These are phyloP conservation scores for Lophiotrema nucula DNA, from an alignment of 495 filamentous ascomycete species.

Conservation along the genomic window DNA sequence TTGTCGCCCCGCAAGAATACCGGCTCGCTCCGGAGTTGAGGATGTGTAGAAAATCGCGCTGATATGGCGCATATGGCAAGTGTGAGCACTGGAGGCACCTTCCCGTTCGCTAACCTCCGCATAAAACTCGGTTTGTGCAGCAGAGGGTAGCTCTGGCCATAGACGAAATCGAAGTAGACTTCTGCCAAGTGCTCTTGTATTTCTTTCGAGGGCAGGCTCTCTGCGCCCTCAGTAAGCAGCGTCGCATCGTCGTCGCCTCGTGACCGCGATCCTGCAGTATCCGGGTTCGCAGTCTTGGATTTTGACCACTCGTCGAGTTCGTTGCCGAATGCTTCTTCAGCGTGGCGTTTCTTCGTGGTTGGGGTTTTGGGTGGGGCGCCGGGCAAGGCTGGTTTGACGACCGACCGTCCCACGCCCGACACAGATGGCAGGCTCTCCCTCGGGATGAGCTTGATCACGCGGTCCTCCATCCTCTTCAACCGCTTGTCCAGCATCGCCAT, in stretches of 20 bases:
- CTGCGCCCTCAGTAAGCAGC: slow-evolving; percentile 74
- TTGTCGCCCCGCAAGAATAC: slow-evolving; percentile 87
- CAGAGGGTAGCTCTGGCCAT: slow-evolving; percentile 93
- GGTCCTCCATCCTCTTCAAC: slow-evolving; percentile 82
- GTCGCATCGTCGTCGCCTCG: slow-evolving; percentile 61
- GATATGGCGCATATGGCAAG: slow-evolving; percentile 91
- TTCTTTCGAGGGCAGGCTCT: slow-evolving; percentile 80
- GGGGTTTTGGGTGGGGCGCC: slow-evolving; percentile 53
- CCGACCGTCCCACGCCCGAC: slow-evolving; percentile 64
- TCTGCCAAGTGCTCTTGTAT: slow-evolving; percentile 93
- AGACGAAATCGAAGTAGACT: slow-evolving; percentile 93
- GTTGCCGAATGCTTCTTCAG: slow-evolving; percentile 81
- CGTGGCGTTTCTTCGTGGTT: slow-evolving; percentile 73
- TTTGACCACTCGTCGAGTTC: slow-evolving; percentile 83
- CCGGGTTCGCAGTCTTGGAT: slow-evolving; percentile 39
- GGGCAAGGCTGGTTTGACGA: slow-evolving; percentile 76
- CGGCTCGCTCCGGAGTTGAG: slow-evolving; percentile 75
- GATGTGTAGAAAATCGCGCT: slow-evolving; percentile 93
- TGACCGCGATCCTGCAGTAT: slow-evolving; percentile 18
- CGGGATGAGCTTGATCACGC: slow-evolving; percentile 93
- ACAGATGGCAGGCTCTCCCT: slow-evolving; percentile 69
- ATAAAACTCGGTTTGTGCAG: slow-evolving; percentile 97
- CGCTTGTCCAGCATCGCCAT: slow-evolving; percentile 99
- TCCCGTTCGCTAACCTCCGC: slow-evolving; percentile 63
- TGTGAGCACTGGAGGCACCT: slow-evolving; percentile 79